Evolutionary conservation across 208 protist genomes (phyloP), one percentile per base, ranked within the genome.

Genomic region (Acanthamoeba lenticulata): DNA sequence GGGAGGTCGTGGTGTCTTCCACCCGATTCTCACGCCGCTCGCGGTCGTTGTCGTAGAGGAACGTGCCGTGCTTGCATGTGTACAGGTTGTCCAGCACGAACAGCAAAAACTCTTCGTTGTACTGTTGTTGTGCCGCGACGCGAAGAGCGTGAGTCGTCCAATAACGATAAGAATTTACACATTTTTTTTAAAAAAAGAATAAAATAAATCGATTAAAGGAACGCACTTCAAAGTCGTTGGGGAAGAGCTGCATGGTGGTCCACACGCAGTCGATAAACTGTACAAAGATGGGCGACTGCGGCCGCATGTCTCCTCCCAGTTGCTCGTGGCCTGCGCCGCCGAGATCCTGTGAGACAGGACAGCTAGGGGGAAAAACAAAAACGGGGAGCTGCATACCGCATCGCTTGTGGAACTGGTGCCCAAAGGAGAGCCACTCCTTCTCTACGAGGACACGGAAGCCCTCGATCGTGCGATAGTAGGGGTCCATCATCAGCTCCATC

Each of bases 141-240:
- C 98, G 94, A 99, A 99, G 42, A 95, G 96, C 21, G 97, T 77
- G 17, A 99, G 69, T 93, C 99, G 99, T 79, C 96, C 99, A 27
- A 99, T 98, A 65, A 97, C 97, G 90, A 99, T 98, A 52, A 99
- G 94, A 90, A 98, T 99, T 95, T 90, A 57, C 44, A 57, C 21
- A 60, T 24, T 5, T 5, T 0, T 29, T 13, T 0, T 29, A 40
- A 69, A 69, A 5, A 42, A 69, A 36, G 19, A n/a, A 69, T 69
- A 69, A 69, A n/a, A n/a, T n/a, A n/a, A n/a, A n/a, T n/a, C n/a
- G n/a, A n/a, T n/a, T n/a, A n/a, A n/a, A n/a, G n/a, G n/a, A n/a
- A n/a, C 1, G 11, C 19, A 86, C 77, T 36, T 86, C 98, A 96
- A 99, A 99, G 29, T 96, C 94, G 34, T 94, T 94, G 24, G 98